These are phyloP conservation scores for Vigna mungo DNA, from an alignment of 306 rosid genomes.

Conservation along the genomic window DNA sequence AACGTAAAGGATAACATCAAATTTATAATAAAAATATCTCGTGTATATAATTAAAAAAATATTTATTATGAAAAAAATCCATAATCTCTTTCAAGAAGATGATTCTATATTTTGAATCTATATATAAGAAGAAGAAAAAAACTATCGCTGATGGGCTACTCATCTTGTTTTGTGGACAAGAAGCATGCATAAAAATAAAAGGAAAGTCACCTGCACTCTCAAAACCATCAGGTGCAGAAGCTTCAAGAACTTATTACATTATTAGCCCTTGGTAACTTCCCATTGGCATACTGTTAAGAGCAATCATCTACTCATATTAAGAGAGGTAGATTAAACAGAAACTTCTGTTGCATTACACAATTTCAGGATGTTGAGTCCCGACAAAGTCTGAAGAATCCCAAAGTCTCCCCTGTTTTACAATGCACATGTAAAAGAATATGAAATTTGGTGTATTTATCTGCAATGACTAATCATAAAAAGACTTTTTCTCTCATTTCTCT, in stretches of 20 bases:
- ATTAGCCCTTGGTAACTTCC: not conserved
- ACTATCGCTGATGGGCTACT: not conserved
- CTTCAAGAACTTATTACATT: not conserved
- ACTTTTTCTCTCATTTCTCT: conserved; percentile 36
- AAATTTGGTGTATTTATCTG: not conserved
- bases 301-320: not conserved
- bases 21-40: no score
- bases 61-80: no score
- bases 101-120: no score
- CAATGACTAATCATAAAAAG: conserved; percentile 5
- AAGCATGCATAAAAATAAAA: not conserved
- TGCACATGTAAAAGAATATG: not conserved
- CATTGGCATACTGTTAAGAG: no score
- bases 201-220: not conserved
- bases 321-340: not conserved
- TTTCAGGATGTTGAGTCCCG: not conserved
- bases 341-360: not conserved
- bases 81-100: no score
- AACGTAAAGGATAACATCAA: no score
- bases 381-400: not conserved
- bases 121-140: no score
- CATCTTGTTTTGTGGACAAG: not conserved
- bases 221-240: not conserved
- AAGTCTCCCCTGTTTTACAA: not conserved
- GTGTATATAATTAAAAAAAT: no score